Percentiles rank a stretch among this genome's conserved stretches.
phyloP scores from a whole-genome alignment of 2,329 filamentous ascomycete genomes.

The Rhexocercosporidium sp. region DNA sequence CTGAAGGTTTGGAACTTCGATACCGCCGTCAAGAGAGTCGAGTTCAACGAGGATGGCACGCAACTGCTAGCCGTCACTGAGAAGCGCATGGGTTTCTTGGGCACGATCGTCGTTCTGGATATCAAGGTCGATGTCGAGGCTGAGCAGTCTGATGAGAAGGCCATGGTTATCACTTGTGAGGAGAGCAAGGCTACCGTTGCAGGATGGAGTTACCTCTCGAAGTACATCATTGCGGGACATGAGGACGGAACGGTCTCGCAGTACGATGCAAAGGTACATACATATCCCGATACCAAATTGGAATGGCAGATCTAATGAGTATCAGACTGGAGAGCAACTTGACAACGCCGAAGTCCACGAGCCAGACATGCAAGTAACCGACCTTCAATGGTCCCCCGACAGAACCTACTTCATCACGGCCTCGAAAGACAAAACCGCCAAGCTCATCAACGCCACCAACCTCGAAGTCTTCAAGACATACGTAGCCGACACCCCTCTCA shows the following conservation, averaged over 20 bases:
- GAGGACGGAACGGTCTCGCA: slow-evolving; percentile 92
- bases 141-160: slow-evolving; percentile 83
- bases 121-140: slow-evolving; percentile 83
- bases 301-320: slow-evolving; percentile 26
- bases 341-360: slow-evolving; percentile 86
- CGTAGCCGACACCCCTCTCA: slow-evolving; percentile 88
- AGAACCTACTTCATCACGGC: slow-evolving; percentile 98
- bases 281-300: neutral
- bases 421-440: slow-evolving; percentile 96
- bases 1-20: slow-evolving; percentile 98
- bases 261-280: slow-evolving; percentile 85
- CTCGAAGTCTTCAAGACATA: slow-evolving; percentile 95
- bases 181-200: slow-evolving; percentile 97
- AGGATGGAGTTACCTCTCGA: slow-evolving; percentile 91
- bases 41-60: slow-evolving; percentile 94
- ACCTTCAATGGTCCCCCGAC: slow-evolving; percentile 93
- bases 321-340: slow-evolving; percentile 77
- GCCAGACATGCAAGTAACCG: slow-evolving; percentile 76
- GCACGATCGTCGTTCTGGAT: slow-evolving; percentile 91
- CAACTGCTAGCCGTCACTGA: slow-evolving; percentile 93
- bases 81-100: slow-evolving; percentile 96
- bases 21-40: slow-evolving; percentile 95
- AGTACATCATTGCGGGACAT: slow-evolving; percentile 97
- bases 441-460: slow-evolving; percentile 85
- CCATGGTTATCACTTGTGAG: slow-evolving; percentile 87